Evolutionary conservation across 179 eudicot genomes (phyloP).

Genomic region (Actinidia arguta): DNA sequence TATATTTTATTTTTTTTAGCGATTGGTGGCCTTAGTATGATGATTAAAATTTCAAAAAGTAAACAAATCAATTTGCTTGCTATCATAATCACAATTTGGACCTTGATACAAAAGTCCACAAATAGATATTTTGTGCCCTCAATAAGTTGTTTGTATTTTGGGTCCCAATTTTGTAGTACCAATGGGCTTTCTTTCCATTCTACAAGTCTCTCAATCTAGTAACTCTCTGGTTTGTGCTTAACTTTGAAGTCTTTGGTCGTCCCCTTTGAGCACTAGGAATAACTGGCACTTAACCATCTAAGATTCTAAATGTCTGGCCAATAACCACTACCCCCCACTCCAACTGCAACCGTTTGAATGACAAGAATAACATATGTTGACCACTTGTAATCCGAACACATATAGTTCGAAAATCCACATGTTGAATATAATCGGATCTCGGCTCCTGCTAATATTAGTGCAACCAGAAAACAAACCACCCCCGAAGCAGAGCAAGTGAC

Average conservation of each 20-base stretch:
- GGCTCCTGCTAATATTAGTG: background rate
- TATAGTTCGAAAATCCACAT: too few relatives aligned
- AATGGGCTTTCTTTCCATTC: background rate
- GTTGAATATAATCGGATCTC: background rate
- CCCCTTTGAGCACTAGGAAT: constrained; percentile 10
- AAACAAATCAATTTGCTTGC: constrained; percentile 24
- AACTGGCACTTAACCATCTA: constrained; percentile 31
- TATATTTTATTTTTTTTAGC: too few relatives aligned
- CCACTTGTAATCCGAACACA: constrained; percentile 30
- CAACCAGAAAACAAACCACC: background rate
- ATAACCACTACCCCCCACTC: constrained; percentile 31
- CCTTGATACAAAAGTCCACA: constrained; percentile 11
- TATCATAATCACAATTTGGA: constrained; percentile 27
- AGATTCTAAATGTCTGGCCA: constrained; percentile 19
- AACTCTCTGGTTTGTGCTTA: constrained; percentile 23
- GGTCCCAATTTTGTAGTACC: too few relatives aligned
- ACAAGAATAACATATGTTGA: constrained; percentile 22
- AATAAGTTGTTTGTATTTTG: background rate
- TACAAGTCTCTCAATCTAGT: constrained; percentile 34
- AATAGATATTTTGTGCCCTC: background rate
- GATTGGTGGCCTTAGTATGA: too few relatives aligned
- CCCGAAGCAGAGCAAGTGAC: constrained; percentile 2
- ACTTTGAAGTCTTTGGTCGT: background rate
- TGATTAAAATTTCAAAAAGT: too few relatives aligned
- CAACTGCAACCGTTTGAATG: constrained; percentile 31